Evolutionary conservation across 2,329 filamentous ascomycete species (phyloP).

Genomic region (Sporothrix schenckii): DNA sequence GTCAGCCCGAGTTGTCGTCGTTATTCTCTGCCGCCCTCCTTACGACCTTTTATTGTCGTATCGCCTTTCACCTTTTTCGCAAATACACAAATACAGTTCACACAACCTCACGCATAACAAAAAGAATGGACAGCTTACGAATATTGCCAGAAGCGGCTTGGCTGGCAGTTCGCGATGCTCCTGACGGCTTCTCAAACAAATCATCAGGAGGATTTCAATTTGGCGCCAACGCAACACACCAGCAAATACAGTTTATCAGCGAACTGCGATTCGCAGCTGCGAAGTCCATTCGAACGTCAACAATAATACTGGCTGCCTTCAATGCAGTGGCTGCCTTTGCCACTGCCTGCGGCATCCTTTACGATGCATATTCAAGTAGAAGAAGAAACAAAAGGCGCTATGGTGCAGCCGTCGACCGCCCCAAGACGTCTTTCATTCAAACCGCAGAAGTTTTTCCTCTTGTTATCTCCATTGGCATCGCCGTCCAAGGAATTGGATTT

Average conservation of each 20-base stretch:
- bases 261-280: conserved; percentile 56
- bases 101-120: conserved; percentile 16
- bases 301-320: conserved; percentile 63
- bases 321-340: conserved; percentile 62
- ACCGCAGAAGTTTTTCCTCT: conserved; percentile 58
- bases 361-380: conserved; percentile 55
- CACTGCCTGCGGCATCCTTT: conserved; percentile 60
- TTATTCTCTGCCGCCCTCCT: not conserved
- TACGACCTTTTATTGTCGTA: not conserved
- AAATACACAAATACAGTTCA: not conserved
- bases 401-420: conserved; percentile 42
- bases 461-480: conserved; percentile 59
- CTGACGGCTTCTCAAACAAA: conserved; percentile 31
- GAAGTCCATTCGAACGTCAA: conserved; percentile 63
- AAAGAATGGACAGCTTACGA: conserved; percentile 34
- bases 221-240: conserved; percentile 48
- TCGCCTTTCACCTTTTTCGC: not conserved
- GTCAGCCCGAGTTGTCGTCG: conserved; percentile 26
- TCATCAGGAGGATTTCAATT: conserved; percentile 37
- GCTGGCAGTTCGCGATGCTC: conserved; percentile 42
- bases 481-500: conserved; percentile 61
- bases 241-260: conserved; percentile 49
- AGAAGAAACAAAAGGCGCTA: conserved; percentile 49
- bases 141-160: conserved; percentile 38
- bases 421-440: conserved; percentile 50